Percentiles rank a stretch among this genome's conserved stretches.
These are phyloP conservation scores for Arthrinium puccinioides DNA, from an alignment of 2,329 filamentous ascomycete genomes.

Conservation along the genomic window DNA sequence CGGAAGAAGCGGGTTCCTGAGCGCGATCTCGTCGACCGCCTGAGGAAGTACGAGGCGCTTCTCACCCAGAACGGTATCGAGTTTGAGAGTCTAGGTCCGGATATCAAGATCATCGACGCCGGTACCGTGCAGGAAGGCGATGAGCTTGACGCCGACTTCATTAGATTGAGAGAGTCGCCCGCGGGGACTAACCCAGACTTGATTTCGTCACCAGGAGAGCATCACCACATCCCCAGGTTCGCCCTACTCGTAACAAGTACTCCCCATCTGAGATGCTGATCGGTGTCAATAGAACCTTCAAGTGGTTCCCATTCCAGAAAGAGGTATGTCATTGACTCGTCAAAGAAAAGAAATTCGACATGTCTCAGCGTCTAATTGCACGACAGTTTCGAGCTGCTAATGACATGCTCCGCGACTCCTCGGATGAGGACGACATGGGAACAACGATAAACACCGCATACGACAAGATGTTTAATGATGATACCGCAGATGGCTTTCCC, in stretches of 20 bases:
- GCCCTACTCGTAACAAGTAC: conserved; percentile 4
- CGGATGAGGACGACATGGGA: conserved; percentile 46
- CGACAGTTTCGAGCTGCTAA: conserved; percentile 43
- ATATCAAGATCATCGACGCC: conserved; percentile 32
- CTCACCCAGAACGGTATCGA: conserved; percentile 58
- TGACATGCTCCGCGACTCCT: conserved; percentile 42
- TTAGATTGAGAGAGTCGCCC: conserved; percentile 41
- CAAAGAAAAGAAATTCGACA: too few species aligned
- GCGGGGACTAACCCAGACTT: conserved; percentile 31
- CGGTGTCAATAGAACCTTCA: conserved; percentile 23
- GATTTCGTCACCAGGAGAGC: conserved; percentile 19
- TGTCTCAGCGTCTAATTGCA: conserved; percentile 9
- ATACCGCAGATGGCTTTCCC: conserved; percentile 48
- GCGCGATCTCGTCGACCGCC: conserved; percentile 60
- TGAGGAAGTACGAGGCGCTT: conserved; percentile 61
- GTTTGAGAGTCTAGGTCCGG: conserved; percentile 60
- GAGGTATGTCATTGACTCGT: conserved; percentile 31
- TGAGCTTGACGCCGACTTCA: conserved; percentile 49
- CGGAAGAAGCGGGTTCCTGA: conserved; percentile 61
- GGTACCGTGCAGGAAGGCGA: conserved; percentile 43
- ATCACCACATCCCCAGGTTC: conserved; percentile 20
- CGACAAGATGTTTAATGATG: conserved; percentile 49
- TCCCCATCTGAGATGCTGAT: neutral
- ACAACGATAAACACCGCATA: conserved; percentile 51
- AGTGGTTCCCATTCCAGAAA: conserved; percentile 45